These are phyloP conservation scores for Inosperma sp. DNA, from an alignment of 768 basidiomycete species.

Conservation along the genomic window DNA sequence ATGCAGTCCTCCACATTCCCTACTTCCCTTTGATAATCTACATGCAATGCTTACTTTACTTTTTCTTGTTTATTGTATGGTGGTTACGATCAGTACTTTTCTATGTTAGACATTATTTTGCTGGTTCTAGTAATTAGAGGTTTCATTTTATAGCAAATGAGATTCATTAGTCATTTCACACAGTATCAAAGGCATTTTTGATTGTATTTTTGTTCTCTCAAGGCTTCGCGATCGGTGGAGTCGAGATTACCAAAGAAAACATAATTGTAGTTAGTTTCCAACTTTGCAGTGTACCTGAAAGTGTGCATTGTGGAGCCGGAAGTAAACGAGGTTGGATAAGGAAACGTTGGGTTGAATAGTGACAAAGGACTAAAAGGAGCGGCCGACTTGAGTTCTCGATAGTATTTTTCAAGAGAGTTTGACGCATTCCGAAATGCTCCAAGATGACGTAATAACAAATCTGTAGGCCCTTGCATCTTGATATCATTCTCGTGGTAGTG, in stretches of 20 bases:
- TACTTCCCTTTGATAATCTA: too few species aligned
- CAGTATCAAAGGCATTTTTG: too few species aligned
- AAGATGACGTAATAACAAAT: slow-evolving; percentile 13
- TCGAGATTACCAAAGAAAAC: not conserved
- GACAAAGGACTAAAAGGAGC: not conserved
- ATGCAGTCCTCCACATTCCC: too few species aligned
- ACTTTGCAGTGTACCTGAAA: not conserved
- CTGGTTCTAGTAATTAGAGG: too few species aligned
- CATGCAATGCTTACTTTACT: too few species aligned
- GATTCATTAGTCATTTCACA: too few species aligned
- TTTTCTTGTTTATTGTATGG: too few species aligned
- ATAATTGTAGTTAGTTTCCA: not conserved
- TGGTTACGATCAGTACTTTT: too few species aligned
- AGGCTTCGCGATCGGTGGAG: not conserved
- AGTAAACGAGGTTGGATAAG: slow-evolving; percentile 8
- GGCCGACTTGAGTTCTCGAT: not conserved
- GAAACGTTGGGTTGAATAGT: slow-evolving; percentile 7
- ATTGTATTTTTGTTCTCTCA: not conserved
- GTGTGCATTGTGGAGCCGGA: not conserved
- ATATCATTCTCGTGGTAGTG: slow-evolving; percentile 16
- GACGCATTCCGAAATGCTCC: not conserved
- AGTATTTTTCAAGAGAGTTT: slow-evolving; percentile 1
- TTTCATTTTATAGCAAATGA: too few species aligned
- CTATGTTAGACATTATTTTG: too few species aligned
- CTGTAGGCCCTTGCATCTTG: not conserved